A percentile compares a stretch with the other conserved stretches of the same genome.
Conservation (phyloP, 1,284 basidiomycete genomes). For the Apiotrichum mycotoxinovorans region DNA sequence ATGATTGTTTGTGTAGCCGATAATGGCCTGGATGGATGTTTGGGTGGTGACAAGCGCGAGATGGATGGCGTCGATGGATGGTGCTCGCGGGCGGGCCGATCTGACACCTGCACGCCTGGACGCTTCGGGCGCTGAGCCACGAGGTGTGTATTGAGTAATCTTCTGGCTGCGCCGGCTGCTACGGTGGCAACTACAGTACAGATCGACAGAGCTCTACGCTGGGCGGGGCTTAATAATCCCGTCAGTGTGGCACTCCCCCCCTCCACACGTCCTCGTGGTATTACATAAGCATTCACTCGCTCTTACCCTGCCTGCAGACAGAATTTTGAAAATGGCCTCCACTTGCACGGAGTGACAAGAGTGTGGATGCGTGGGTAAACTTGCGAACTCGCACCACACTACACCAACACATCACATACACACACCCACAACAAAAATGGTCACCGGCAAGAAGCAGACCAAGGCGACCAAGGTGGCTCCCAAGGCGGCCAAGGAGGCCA, state of each 20-base stretch:
- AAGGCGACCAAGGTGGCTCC: constrained; percentile 11
- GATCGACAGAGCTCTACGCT: too few relatives aligned
- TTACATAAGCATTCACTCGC: background rate
- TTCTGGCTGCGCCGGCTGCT: background rate
- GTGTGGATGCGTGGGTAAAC: constrained; percentile 18
- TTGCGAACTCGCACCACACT: background rate
- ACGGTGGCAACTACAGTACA: background rate
- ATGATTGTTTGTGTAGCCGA: background rate
- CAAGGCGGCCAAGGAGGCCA: constrained; percentile 19
- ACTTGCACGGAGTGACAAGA: constrained; percentile 7
- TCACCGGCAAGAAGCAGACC: constrained; percentile 35
- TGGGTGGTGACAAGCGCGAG: background rate
- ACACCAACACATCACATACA: background rate
- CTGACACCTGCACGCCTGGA: too few relatives aligned
- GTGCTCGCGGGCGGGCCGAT: too few relatives aligned
- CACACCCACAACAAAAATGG: constrained; percentile 24
- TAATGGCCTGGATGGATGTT: background rate
- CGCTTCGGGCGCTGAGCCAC: too few relatives aligned
- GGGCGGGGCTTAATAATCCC: background rate
- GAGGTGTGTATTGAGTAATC: too few relatives aligned
- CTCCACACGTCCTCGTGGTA: background rate
- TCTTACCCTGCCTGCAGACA: background rate
- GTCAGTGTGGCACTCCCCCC: background rate
- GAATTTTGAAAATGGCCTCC: constrained; percentile 12
- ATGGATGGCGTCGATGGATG: background rate